Conservation (phyloP, 306 rosid genomes). For the Mimosa pudica region DNA sequence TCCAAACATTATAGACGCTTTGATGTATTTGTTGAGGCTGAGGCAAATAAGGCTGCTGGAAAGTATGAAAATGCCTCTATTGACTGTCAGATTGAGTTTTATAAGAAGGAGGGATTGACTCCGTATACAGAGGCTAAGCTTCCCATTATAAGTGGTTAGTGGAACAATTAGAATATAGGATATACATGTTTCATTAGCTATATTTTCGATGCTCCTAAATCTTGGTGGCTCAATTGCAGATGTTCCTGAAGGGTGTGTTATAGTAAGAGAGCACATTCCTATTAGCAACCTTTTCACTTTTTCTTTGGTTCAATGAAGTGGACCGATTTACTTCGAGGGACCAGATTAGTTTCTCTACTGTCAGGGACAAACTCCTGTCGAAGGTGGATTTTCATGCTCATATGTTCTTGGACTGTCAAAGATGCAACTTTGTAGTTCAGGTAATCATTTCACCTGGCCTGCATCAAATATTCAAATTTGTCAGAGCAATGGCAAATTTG, state of each 20-base stretch:
- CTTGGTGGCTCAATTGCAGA: constrained; percentile 59
- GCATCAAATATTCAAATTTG: constrained; percentile 13
- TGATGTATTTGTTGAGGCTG: constrained; percentile 90
- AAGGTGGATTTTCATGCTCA: constrained; percentile 60
- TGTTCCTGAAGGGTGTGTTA: constrained; percentile 98
- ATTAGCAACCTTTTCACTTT: constrained; percentile 88
- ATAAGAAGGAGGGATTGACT: constrained; percentile 83
- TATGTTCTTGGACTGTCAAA: constrained; percentile 76
- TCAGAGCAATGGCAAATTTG: not conserved
- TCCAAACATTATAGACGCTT: constrained; percentile 94
- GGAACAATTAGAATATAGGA: constrained; percentile 23
- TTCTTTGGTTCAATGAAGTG: constrained; percentile 98
- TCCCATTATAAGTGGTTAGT: constrained; percentile 91
- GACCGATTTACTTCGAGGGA: constrained; percentile 97
- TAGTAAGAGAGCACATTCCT: constrained; percentile 85
- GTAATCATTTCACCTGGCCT: constrained; percentile 41
- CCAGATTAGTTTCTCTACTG: constrained; percentile 71
- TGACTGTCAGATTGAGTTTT: constrained; percentile 84
- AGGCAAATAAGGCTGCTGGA: constrained; percentile 94
- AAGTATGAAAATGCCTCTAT: constrained; percentile 86
- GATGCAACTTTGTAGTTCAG: constrained; percentile 80
- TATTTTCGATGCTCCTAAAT: constrained; percentile 15
- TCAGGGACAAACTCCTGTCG: constrained; percentile 58
- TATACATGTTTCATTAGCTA: constrained; percentile 12
- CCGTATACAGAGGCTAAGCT: constrained; percentile 87